A percentile compares a stretch with the other conserved stretches of the same genome.
Evolutionary conservation across 352 stramenopile genomes (phyloP).

Genomic region (Phytopythium sindhum): DNA sequence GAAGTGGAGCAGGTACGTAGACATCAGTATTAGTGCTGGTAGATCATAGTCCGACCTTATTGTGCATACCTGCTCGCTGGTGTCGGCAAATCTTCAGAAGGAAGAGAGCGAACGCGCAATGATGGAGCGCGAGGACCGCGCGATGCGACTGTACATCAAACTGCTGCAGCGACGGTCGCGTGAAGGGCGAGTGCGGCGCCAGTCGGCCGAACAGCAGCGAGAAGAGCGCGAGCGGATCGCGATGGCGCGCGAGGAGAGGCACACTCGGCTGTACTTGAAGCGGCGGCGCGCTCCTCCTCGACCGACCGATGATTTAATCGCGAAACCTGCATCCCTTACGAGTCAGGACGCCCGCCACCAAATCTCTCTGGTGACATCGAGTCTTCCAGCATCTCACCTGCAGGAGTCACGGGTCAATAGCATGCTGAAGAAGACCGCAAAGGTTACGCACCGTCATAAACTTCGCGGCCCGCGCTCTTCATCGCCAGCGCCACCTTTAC

Average conservation of each 20-base stretch:
- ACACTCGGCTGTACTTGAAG: slow-evolving; percentile 48
- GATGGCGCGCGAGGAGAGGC: slow-evolving; percentile 73
- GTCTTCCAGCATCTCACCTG: not conserved
- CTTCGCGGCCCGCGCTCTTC: not conserved
- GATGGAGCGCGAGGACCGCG: slow-evolving; percentile 77
- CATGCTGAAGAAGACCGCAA: not conserved
- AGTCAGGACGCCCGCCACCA: not conserved
- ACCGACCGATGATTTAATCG: not conserved
- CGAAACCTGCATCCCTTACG: not conserved
- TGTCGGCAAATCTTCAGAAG: slow-evolving; percentile 24
- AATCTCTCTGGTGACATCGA: not conserved
- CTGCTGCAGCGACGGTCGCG: slow-evolving; percentile 45
- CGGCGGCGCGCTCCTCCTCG: slow-evolving; percentile 12
- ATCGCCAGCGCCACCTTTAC: not conserved
- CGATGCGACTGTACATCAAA: slow-evolving; percentile 49
- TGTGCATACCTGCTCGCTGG: not conserved
- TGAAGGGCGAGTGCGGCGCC: slow-evolving; percentile 40
- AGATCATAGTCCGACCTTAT: too few relatives aligned
- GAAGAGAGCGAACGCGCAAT: slow-evolving; percentile 51
- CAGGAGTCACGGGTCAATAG: not conserved
- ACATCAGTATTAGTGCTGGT: not conserved
- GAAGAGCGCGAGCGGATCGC: slow-evolving; percentile 60
- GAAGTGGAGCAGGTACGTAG: slow-evolving; percentile 18
- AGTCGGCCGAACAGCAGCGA: slow-evolving; percentile 50
- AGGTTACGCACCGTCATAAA: not conserved